Percentiles rank a stretch among this genome's conserved stretches.
phyloP scores from a whole-genome alignment of 306 rosid species.

The Abrus precatorius region DNA sequence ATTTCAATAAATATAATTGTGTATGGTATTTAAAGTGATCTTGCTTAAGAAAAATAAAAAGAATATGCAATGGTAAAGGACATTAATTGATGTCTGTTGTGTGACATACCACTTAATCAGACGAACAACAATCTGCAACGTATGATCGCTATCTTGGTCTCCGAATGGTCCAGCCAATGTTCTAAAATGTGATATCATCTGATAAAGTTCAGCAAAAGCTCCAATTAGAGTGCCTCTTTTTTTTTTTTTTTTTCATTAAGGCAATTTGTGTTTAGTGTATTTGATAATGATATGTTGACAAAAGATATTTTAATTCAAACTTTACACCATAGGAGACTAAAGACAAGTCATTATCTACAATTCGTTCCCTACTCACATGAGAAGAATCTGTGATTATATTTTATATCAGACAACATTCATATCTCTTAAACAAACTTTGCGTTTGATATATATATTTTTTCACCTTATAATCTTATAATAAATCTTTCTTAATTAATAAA shows the following conservation, averaged over 20 bases:
- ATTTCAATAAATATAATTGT: too few species aligned
- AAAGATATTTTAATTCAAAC: slow-evolving; percentile 51
- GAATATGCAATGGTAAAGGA: too few species aligned
- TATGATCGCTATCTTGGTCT: slow-evolving; percentile 38
- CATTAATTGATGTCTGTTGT: too few species aligned
- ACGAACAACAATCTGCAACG: slow-evolving; percentile 8
- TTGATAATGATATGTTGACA: slow-evolving; percentile 36
- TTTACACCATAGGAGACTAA: slow-evolving; percentile 39
- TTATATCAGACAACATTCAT: background rate
- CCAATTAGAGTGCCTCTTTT: slow-evolving; percentile 2
- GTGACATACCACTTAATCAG: background rate
- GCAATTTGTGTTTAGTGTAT: slow-evolving; percentile 36
- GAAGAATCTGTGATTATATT: slow-evolving; percentile 54
- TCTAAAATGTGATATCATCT: background rate
- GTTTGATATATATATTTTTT: too few species aligned
- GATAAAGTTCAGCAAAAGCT: background rate
- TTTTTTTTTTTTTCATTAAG: background rate
- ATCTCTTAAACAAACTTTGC: too few species aligned
- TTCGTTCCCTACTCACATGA: slow-evolving; percentile 59
- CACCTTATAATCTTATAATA: too few species aligned
- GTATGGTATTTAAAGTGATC: too few species aligned
- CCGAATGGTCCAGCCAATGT: slow-evolving; percentile 23
- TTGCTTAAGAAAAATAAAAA: too few species aligned
- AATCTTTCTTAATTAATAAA: too few species aligned
- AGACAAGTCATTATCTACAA: slow-evolving; percentile 39